Percentiles rank a stretch among this genome's conserved stretches.
phyloP scores from a whole-genome alignment of 371 early-diverging fungal species.

The Circinella umbellata region DNA sequence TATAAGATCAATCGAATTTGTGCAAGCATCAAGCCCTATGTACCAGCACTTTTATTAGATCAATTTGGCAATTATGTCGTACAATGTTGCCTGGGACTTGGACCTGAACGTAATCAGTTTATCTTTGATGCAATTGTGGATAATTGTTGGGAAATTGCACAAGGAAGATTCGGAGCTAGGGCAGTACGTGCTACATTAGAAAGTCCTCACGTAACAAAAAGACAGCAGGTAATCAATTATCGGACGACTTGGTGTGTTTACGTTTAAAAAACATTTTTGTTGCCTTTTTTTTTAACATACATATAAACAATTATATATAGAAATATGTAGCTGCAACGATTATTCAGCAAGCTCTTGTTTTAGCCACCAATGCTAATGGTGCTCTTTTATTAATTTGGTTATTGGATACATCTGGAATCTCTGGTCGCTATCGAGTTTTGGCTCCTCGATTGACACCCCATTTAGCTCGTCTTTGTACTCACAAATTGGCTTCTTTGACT shows the following conservation, averaged over 20 bases:
- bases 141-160: conserved; percentile 73
- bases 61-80: conserved; percentile 92
- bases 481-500: conserved; percentile 88
- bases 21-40: conserved; percentile 57
- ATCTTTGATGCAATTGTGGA: conserved; percentile 81
- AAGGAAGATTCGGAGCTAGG: conserved; percentile 82
- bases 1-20: conserved; percentile 31
- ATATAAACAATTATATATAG: conserved; percentile 32
- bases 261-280: no score
- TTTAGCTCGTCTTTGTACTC: conserved; percentile 79
- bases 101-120: conserved; percentile 71
- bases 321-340: conserved; percentile 88
- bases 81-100: conserved; percentile 81
- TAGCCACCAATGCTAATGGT: conserved; percentile 94
- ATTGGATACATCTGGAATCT: conserved; percentile 82
- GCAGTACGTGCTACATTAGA: conserved; percentile 85
- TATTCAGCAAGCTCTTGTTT: conserved; percentile 78
- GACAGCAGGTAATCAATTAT: conserved; percentile 36
- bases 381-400: conserved; percentile 93
- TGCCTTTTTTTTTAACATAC: no score
- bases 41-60: conserved; percentile 81
- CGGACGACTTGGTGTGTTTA: neutral
- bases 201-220: conserved; percentile 59
- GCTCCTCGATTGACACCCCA: conserved; percentile 84
- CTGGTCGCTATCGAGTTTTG: conserved; percentile 86